These are phyloP conservation scores for Xylaria hypoxylon DNA, from an alignment of 2,329 filamentous ascomycete genomes.

Conservation along the genomic window DNA sequence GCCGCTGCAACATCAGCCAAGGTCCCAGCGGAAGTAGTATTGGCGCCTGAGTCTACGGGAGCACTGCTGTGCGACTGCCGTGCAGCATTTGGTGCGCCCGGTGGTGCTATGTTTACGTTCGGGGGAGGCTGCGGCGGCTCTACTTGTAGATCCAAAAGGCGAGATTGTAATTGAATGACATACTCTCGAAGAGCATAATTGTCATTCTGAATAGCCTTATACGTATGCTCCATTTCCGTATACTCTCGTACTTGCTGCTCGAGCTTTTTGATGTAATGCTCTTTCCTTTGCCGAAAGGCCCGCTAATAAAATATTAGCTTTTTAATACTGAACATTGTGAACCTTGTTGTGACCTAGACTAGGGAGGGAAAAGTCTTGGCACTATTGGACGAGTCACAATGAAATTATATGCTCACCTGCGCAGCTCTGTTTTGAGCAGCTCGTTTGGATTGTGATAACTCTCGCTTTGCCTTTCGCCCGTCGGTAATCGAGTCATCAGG, in stretches of 20 bases:
- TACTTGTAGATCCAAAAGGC: conserved; percentile 83
- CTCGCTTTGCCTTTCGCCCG: conserved; percentile 84
- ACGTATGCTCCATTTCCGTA: conserved; percentile 78
- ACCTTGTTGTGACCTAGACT: not conserved
- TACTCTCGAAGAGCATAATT: conserved; percentile 94
- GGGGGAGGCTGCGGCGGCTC: conserved; percentile 87
- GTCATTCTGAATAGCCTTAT: conserved; percentile 85
- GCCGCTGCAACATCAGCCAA: conserved; percentile 52
- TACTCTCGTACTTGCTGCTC: conserved; percentile 92
- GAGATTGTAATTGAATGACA: conserved; percentile 88
- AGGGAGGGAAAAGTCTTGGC: conserved; percentile 18
- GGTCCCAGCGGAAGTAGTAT: conserved; percentile 48
- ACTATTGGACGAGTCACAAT: conserved; percentile 1
- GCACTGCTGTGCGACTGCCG: conserved; percentile 43
- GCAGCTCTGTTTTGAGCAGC: conserved; percentile 96
- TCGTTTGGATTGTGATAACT: conserved; percentile 94
- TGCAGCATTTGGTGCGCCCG: conserved; percentile 42
- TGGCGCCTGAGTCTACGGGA: conserved; percentile 39
- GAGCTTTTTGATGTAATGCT: conserved; percentile 97
- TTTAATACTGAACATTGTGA: not conserved
- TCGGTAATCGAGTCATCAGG: conserved; percentile 56
- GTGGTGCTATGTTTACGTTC: conserved; percentile 76
- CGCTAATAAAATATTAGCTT: conserved; percentile 66
- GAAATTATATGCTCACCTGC: conserved; percentile 73
- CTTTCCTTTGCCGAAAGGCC: conserved; percentile 96